phyloP scores from a whole-genome alignment of 2,329 filamentous ascomycete genomes.

The Blastomyces percursus region DNA sequence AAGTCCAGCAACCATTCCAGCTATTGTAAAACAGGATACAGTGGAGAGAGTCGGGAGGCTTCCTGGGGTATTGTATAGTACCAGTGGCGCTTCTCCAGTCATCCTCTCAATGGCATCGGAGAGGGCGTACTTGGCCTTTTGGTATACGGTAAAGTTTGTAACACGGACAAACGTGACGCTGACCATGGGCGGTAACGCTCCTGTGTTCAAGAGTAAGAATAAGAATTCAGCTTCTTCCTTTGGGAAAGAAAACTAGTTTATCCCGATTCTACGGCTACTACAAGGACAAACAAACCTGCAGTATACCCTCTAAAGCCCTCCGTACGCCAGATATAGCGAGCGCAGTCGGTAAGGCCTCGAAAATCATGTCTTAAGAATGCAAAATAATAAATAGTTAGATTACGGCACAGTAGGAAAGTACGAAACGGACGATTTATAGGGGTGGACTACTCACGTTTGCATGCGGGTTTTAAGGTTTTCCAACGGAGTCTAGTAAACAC shows the following conservation, averaged over 20 bases:
- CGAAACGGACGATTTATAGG: background rate
- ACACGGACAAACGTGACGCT: constrained; percentile 38
- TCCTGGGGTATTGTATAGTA: constrained; percentile 32
- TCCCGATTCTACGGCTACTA: background rate
- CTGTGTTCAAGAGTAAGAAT: constrained; percentile 17
- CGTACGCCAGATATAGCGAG: constrained; percentile 36
- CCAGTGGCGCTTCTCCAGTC: constrained; percentile 33
- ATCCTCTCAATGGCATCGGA: constrained; percentile 30
- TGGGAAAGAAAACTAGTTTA: background rate
- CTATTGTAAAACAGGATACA: constrained; percentile 32
- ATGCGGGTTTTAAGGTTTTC: constrained; percentile 41
- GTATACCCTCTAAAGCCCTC: constrained; percentile 39
- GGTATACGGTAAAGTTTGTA: constrained; percentile 38
- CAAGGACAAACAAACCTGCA: constrained; percentile 27
- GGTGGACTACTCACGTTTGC: constrained; percentile 33
- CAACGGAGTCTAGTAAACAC: constrained; percentile 31
- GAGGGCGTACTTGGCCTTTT: constrained; percentile 32
- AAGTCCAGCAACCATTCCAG: constrained; percentile 34
- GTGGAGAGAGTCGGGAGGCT: constrained; percentile 33
- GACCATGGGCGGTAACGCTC: constrained; percentile 35
- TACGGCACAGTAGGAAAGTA: background rate
- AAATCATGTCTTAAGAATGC: constrained; percentile 34
- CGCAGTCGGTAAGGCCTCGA: constrained; percentile 32
- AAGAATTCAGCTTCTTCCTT: constrained; percentile 1
- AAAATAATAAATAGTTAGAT: background rate